Conservation (phyloP, 208 protist genomes). For the Wallacemonas rigidus region DNA sequence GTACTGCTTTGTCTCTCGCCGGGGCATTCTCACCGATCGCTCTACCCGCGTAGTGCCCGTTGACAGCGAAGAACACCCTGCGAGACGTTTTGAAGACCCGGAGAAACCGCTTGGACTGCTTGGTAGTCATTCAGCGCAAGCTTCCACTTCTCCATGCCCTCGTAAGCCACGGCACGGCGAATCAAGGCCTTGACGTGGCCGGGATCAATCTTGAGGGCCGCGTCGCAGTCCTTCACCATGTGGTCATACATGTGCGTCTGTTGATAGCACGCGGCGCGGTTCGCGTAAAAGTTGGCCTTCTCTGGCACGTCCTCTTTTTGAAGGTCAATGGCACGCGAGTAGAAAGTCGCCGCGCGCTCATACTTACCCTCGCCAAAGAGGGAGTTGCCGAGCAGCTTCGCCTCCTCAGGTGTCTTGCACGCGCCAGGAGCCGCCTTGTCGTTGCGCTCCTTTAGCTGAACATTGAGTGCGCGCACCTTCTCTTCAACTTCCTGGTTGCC, state of each 20-base stretch:
- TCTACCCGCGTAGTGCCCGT: constrained; percentile 45
- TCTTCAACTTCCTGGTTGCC: constrained; percentile 82
- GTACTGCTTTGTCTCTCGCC: neutral
- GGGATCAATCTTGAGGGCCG: constrained; percentile 75
- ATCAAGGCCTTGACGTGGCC: constrained; percentile 89
- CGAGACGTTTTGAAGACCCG: constrained; percentile 57
- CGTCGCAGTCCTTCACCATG: constrained; percentile 89
- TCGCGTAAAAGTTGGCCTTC: constrained; percentile 90
- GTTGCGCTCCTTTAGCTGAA: constrained; percentile 72
- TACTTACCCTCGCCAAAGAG: constrained; percentile 90
- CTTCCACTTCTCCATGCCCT: constrained; percentile 92
- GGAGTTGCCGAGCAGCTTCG: constrained; percentile 88
- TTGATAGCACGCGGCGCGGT: constrained; percentile 91
- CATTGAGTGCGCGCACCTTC: constrained; percentile 71
- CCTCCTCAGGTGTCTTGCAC: constrained; percentile 87
- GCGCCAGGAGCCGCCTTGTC: constrained; percentile 70
- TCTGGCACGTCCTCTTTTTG: constrained; percentile 54
- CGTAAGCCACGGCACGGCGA: constrained; percentile 89
- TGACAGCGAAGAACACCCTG: constrained; percentile 86
- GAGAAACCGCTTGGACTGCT: constrained; percentile 55
- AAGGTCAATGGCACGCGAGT: constrained; percentile 91
- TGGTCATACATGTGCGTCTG: constrained; percentile 85
- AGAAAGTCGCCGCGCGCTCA: constrained; percentile 85
- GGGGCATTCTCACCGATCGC: neutral
- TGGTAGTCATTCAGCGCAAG: constrained; percentile 89